These are phyloP conservation scores for Lathyrus sativus DNA, from an alignment of 306 rosid genomes.

Conservation along the genomic window DNA sequence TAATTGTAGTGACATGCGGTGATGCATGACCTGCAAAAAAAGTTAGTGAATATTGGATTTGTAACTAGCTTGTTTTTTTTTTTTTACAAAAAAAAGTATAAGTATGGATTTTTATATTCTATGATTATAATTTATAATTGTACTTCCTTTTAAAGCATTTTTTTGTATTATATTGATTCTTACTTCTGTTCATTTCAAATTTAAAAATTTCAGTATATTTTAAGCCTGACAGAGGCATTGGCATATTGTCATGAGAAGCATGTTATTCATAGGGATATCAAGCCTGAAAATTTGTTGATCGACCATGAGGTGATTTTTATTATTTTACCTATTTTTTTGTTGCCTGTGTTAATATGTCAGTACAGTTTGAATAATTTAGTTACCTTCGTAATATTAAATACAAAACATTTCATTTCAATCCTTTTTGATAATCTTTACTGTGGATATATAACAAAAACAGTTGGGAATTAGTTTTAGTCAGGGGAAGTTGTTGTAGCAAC, in stretches of 20 bases:
- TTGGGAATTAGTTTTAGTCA: neutral
- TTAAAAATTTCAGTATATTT: conserved; percentile 59
- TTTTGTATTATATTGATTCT: conserved; percentile 10
- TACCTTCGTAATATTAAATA: neutral
- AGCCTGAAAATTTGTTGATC: conserved; percentile 87
- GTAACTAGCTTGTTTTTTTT: neutral
- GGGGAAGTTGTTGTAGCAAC: neutral
- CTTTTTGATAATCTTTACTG: neutral
- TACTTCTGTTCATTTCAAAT: neutral
- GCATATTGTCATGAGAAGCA: conserved; percentile 87
- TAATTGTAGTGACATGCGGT: neutral
- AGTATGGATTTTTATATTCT: neutral
- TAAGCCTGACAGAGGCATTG: conserved; percentile 82
- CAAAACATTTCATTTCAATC: neutral
- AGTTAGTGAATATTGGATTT: conserved; percentile 2
- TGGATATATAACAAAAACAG: neutral
- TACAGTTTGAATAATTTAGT: neutral
- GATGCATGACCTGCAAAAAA: neutral
- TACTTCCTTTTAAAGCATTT: neutral
- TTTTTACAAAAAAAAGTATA: neutral
- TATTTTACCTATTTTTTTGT: neutral
- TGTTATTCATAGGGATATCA: conserved; percentile 93
- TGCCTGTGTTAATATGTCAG: conserved; percentile 1
- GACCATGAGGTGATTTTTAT: conserved; percentile 69
- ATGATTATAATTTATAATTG: neutral